Percentiles rank a stretch among this genome's conserved stretches.
Evolutionary conservation across 169 alveolate species (phyloP).

Genomic region (Plasmodium cynomolgi): DNA sequence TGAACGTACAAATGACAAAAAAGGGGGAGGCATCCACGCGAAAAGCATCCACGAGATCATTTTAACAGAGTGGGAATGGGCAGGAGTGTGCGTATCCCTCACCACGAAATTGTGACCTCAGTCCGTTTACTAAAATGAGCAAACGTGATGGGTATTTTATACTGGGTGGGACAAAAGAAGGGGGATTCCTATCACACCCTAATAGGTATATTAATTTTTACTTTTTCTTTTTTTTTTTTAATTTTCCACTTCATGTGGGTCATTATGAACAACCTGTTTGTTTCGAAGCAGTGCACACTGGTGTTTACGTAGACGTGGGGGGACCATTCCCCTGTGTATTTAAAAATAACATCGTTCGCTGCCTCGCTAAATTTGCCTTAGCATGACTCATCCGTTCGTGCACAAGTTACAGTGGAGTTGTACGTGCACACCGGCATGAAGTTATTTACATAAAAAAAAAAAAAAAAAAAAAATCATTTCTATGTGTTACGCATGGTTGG

Average conservation of each 20-base stretch:
- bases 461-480: not conserved
- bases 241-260: not conserved
- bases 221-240: not conserved
- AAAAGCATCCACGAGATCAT: not conserved
- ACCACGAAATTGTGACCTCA: not conserved
- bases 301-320: not conserved
- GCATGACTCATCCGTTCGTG: not conserved
- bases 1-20: not conserved
- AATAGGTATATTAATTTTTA: no score
- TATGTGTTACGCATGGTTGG: not conserved
- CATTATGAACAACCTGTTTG: not conserved
- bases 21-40: not conserved
- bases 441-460: not conserved
- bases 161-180: not conserved
- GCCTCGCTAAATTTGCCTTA: not conserved
- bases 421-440: not conserved
- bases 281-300: not conserved
- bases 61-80: not conserved
- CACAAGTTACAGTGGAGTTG: not conserved
- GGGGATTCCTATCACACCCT: not conserved
- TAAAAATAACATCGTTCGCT: not conserved
- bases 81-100: not conserved
- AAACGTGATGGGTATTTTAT: not conserved
- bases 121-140: not conserved
- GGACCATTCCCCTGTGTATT: not conserved